phyloP scores from a whole-genome alignment of 176 grass and related monocot species.

The Lolium multiflorum region DNA sequence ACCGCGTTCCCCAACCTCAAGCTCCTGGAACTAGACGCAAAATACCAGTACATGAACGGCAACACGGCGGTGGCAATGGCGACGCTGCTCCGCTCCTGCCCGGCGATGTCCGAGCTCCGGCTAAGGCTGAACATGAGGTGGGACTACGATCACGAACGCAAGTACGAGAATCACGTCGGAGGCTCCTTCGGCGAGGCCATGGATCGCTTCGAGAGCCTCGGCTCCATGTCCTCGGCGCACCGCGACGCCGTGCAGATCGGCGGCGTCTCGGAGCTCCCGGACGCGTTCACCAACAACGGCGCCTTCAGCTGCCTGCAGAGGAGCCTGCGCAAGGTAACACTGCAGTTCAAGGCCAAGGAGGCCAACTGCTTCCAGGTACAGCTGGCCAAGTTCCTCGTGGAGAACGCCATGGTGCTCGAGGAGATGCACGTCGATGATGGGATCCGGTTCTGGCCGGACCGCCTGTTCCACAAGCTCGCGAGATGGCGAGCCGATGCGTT shows the following conservation, averaged over 20 bases:
- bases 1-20: neutral
- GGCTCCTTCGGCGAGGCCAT: neutral
- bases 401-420: constrained; percentile 16
- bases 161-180: neutral
- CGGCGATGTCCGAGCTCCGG: neutral
- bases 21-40: neutral
- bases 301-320: neutral
- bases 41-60: neutral
- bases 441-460: neutral
- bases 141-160: neutral
- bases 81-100: neutral
- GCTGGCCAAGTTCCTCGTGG: constrained; percentile 2
- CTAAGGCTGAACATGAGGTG: neutral
- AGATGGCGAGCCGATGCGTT: neutral
- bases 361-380: neutral
- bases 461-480: neutral
- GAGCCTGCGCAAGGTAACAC: neutral
- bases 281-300: neutral
- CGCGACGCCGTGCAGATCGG: neutral
- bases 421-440: constrained; percentile 12
- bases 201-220: neutral
- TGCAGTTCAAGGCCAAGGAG: neutral
- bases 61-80: neutral
- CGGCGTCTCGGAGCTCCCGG: neutral
- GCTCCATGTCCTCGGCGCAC: neutral